Evolutionary conservation across 805 yeast species (phyloP).

Genomic region (Lipomyces spencermartinsiae): DNA sequence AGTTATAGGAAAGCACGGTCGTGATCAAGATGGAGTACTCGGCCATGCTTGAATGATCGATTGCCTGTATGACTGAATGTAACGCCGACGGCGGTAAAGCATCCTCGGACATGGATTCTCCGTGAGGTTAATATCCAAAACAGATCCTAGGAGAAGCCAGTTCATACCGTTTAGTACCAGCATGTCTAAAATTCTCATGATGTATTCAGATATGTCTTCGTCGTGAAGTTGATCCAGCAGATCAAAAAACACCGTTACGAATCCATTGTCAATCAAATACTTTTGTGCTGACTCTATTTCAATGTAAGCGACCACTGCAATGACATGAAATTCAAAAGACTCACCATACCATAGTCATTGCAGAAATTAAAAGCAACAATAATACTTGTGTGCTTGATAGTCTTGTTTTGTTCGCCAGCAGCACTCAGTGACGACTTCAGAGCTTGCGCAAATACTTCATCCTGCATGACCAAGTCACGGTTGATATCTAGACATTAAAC

Average conservation of each 20-base stretch:
- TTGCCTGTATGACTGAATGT: not conserved
- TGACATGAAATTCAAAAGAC: not conserved
- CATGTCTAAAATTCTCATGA: slow-evolving; percentile 14
- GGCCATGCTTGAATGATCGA: not conserved
- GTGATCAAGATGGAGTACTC: slow-evolving; percentile 10
- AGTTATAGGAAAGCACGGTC: slow-evolving; percentile 7
- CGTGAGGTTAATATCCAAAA: not conserved
- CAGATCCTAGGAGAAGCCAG: not conserved
- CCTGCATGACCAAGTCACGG: not conserved
- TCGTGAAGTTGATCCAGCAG: not conserved
- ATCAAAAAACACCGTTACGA: not conserved
- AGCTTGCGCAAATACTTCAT: not conserved
- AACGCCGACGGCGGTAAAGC: not conserved
- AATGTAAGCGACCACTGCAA: no score
- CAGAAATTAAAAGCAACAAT: slow-evolving; percentile 25
- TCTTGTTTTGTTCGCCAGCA: not conserved
- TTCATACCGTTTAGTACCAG: slow-evolving; percentile 14
- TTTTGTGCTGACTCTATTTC: slow-evolving; percentile 16
- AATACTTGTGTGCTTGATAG: not conserved
- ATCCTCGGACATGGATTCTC: not conserved
- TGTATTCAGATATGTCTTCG: not conserved
- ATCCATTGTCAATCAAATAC: not conserved
- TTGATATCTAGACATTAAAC: not conserved
- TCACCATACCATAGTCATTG: slow-evolving; percentile 13
- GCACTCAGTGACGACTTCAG: slow-evolving; percentile 2